Conservation (phyloP, 2,329 filamentous ascomycete genomes). For the Aspergillus intermedius region DNA sequence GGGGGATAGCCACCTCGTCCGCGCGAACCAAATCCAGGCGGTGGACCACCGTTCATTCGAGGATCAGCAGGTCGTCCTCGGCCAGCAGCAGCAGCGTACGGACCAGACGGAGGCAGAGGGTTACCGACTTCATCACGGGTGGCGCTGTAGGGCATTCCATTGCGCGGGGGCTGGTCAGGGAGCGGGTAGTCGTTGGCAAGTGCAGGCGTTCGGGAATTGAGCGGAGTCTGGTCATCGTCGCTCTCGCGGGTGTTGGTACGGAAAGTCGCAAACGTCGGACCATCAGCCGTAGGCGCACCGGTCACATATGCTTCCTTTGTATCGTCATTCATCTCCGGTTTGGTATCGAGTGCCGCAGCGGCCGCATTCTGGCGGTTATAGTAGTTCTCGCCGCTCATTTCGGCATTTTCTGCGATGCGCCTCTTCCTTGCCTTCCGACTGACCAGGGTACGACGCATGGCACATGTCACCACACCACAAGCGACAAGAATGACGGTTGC, state of each 20-base stretch:
- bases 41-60: slow-evolving; percentile 33
- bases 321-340: slow-evolving; percentile 35
- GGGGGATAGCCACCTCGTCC: slow-evolving; percentile 52
- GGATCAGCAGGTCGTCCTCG: slow-evolving; percentile 37
- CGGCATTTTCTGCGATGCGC: slow-evolving; percentile 85
- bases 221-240: slow-evolving; percentile 37
- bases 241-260: slow-evolving; percentile 25
- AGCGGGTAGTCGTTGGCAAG: slow-evolving; percentile 21
- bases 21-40: slow-evolving; percentile 43
- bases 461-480: slow-evolving; percentile 80
- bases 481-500: slow-evolving; percentile 79
- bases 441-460: slow-evolving; percentile 87
- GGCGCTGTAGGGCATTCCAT: slow-evolving; percentile 25
- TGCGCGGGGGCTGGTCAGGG: slow-evolving; percentile 22
- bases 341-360: slow-evolving; percentile 17
- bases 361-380: slow-evolving; percentile 58
- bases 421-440: slow-evolving; percentile 88
- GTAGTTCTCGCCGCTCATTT: slow-evolving; percentile 94
- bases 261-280: slow-evolving; percentile 44
- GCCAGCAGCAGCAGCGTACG: slow-evolving; percentile 19
- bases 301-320: slow-evolving; percentile 55
- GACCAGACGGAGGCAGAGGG: slow-evolving; percentile 31
- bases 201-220: slow-evolving; percentile 29
- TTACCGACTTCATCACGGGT: slow-evolving; percentile 35
- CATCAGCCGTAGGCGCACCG: slow-evolving; percentile 48